phyloP scores from a whole-genome alignment of 78 protist species.

The Chrysochromulina tobinii region DNA sequence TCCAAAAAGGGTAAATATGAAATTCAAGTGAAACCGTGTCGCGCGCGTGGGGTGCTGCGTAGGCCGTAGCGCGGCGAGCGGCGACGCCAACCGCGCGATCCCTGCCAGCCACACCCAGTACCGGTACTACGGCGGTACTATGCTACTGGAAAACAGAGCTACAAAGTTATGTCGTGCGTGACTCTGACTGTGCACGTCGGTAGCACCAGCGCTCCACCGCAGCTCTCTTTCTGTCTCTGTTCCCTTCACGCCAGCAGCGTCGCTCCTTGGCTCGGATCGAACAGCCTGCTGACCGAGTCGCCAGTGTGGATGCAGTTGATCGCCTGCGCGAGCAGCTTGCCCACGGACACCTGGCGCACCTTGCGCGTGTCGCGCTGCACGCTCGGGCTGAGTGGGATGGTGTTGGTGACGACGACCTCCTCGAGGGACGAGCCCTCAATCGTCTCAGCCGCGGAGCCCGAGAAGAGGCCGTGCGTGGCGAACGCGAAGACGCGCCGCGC shows the following conservation, averaged over 20 bases:
- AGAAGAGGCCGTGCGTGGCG: slow-evolving; percentile 56
- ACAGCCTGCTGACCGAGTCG: slow-evolving; percentile 2
- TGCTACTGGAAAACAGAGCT: too few relatives aligned
- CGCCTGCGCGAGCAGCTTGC: slow-evolving; percentile 31
- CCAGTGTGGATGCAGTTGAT: slow-evolving; percentile 16
- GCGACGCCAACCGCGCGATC: too few relatives aligned
- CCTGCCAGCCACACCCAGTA: too few relatives aligned
- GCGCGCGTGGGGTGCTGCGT: too few relatives aligned
- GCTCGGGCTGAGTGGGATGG: slow-evolving; percentile 22
- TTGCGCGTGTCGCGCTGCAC: neutral
- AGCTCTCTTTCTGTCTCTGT: too few relatives aligned
- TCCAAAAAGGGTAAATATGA: too few relatives aligned
- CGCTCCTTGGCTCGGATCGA: too few relatives aligned
- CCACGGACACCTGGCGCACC: slow-evolving; percentile 35
- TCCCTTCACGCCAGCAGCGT: neutral
- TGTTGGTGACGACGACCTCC: slow-evolving; percentile 38
- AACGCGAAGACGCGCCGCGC: slow-evolving; percentile 47
- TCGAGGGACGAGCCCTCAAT: slow-evolving; percentile 23
- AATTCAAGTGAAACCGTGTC: too few relatives aligned
- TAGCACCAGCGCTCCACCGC: neutral
- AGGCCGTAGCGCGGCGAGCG: too few relatives aligned
- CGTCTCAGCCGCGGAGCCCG: neutral
- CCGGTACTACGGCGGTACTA: too few relatives aligned
- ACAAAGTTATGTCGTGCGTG: too few relatives aligned
- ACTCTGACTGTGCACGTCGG: too few relatives aligned